A percentile compares a stretch with the other conserved stretches of the same genome.
These are phyloP conservation scores for Ceratobasidium sp. DNA, from an alignment of 1,284 basidiomycete species.

Conservation along the genomic window DNA sequence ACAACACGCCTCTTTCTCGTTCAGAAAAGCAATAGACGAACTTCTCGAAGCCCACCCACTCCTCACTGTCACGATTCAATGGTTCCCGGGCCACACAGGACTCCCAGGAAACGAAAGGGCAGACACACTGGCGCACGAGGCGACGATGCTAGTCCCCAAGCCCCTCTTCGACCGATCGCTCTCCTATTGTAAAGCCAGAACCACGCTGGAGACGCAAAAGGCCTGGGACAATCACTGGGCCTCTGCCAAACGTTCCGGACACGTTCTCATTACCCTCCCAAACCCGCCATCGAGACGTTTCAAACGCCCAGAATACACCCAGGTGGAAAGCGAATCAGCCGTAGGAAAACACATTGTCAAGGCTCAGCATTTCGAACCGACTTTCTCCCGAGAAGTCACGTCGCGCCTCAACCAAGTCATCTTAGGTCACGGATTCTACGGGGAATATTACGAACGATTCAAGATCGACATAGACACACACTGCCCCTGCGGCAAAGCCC, in stretches of 20 bases:
- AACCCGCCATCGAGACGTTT: not conserved
- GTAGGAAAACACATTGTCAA: too few species aligned
- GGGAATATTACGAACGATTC: constrained; percentile 11
- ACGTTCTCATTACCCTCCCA: not conserved
- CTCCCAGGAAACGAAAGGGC: constrained; percentile 43
- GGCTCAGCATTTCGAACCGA: too few species aligned
- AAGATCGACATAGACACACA: not conserved
- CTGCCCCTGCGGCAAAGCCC: constrained; percentile 15
- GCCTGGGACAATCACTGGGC: too few species aligned
- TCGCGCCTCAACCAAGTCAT: not conserved
- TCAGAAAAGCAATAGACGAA: constrained; percentile 8
- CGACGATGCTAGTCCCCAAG: too few species aligned
- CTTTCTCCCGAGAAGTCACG: too few species aligned
- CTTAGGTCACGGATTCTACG: constrained; percentile 3
- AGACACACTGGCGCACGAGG: constrained; percentile 42
- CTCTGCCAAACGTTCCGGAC: not conserved
- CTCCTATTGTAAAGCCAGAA: too few species aligned
- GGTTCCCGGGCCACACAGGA: constrained; percentile 48
- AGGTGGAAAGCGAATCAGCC: too few species aligned
- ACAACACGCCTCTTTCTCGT: not conserved
- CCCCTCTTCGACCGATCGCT: too few species aligned
- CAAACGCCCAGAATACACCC: too few species aligned
- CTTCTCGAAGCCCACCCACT: not conserved
- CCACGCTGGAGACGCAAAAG: too few species aligned
- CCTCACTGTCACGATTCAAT: constrained; percentile 40